A percentile compares a stretch with the other conserved stretches of the same genome.
phyloP scores from a whole-genome alignment of 225 moss, liverwort and hornwort species.

The Bryum argenteum region DNA sequence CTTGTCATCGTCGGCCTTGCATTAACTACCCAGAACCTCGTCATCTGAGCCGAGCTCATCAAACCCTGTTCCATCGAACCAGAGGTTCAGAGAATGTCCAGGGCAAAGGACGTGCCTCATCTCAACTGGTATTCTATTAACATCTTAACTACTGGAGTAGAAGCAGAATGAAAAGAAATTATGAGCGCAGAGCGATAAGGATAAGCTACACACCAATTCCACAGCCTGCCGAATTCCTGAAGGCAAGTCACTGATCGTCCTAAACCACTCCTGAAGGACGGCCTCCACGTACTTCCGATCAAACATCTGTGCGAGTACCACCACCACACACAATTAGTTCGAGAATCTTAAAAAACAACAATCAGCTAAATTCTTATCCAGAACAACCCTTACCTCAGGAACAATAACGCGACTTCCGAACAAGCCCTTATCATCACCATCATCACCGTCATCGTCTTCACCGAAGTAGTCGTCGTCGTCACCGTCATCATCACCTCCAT shows the following conservation, averaged over 20 bases:
- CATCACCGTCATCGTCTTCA: slow-evolving; percentile 92
- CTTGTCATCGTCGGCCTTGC: slow-evolving; percentile 82
- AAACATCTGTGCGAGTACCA: slow-evolving; percentile 63
- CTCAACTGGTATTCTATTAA: neutral
- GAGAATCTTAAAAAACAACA: neutral
- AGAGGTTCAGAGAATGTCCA: neutral
- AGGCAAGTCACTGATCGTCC: slow-evolving; percentile 81
- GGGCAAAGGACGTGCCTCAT: neutral
- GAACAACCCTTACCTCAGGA: slow-evolving; percentile 64
- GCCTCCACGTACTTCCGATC: slow-evolving; percentile 91
- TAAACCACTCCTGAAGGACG: slow-evolving; percentile 90
- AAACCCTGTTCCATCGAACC: slow-evolving; percentile 61
- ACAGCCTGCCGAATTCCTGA: slow-evolving; percentile 94
- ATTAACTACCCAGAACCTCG: slow-evolving; percentile 72
- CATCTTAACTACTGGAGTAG: neutral
- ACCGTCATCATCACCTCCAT: slow-evolving; percentile 94
- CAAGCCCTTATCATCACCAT: slow-evolving; percentile 84
- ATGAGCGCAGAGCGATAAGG: neutral
- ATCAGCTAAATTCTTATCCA: slow-evolving; percentile 1
- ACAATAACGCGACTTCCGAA: slow-evolving; percentile 84
- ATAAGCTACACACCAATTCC: slow-evolving; percentile 70
- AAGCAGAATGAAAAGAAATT: neutral
- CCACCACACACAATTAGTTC: slow-evolving; percentile 12
- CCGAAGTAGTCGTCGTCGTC: slow-evolving; percentile 99
- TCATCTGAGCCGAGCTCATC: slow-evolving; percentile 91